Evolutionary conservation across 768 basidiomycete species (phyloP).

Genomic region (Lactarius sanguifluus): DNA sequence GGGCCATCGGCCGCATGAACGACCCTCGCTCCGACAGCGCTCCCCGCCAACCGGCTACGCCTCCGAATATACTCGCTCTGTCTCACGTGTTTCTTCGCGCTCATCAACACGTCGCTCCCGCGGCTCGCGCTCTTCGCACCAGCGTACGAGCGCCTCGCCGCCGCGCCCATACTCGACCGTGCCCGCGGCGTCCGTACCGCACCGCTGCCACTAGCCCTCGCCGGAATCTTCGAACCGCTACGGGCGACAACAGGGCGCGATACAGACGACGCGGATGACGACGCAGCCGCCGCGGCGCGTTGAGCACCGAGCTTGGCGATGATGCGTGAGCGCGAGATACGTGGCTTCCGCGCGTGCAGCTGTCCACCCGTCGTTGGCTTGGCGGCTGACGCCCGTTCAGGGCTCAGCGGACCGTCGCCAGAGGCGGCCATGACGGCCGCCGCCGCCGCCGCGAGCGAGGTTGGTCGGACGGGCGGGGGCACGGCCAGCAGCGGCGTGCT

Average conservation of each 20-base stretch:
- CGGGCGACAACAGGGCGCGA: constrained; percentile 23
- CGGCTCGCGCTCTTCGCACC: constrained; percentile 34
- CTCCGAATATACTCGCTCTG: constrained; percentile 74
- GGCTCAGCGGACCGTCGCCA: constrained; percentile 12
- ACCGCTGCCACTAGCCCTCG: constrained; percentile 14
- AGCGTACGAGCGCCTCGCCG: constrained; percentile 37
- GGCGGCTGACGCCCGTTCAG: neutral
- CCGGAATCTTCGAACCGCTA: constrained; percentile 16
- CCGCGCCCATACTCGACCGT: constrained; percentile 51
- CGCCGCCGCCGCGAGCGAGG: constrained; percentile 36
- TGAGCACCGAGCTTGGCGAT: constrained; percentile 76
- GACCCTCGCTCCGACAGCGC: constrained; percentile 3
- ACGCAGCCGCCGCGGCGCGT: constrained; percentile 45
- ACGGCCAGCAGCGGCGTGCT: constrained; percentile 46
- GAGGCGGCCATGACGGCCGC: constrained; percentile 31
- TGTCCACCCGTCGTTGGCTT: constrained; percentile 32
- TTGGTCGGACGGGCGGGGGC: constrained; percentile 27
- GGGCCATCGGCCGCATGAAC: neutral
- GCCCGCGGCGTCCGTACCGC: constrained; percentile 31
- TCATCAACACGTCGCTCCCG: constrained; percentile 47
- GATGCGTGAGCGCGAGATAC: constrained; percentile 79
- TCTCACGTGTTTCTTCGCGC: constrained; percentile 69
- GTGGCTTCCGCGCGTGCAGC: constrained; percentile 58
- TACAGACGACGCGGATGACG: neutral
- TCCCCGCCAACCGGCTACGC: constrained; percentile 43